Evolutionary conservation across 2,329 filamentous ascomycete genomes (phyloP).

Genomic region (Colletotrichum nymphaeae): DNA sequence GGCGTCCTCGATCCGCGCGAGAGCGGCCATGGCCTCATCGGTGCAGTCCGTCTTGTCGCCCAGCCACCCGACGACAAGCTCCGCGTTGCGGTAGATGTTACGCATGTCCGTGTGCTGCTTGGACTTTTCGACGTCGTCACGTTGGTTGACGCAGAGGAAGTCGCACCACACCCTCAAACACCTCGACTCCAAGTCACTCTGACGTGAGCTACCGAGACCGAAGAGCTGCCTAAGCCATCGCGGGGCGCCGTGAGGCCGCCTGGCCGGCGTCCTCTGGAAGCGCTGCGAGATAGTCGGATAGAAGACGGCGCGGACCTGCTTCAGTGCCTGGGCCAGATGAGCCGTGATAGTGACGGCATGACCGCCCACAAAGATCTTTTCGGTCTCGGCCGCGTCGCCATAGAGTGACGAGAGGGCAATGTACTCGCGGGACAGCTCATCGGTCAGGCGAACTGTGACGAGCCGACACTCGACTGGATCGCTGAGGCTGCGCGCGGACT

Average conservation of each 20-base stretch:
- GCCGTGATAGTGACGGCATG: constrained; percentile 41
- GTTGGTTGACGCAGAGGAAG: constrained; percentile 43
- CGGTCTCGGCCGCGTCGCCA: constrained; percentile 43
- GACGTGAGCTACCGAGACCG: constrained; percentile 31
- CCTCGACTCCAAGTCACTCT: constrained; percentile 17
- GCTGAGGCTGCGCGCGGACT: constrained; percentile 41
- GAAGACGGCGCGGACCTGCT: constrained; percentile 48
- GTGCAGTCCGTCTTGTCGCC: constrained; percentile 44
- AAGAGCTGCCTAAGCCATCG: constrained; percentile 38
- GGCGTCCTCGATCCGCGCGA: constrained; percentile 43
- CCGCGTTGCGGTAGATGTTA: constrained; percentile 43
- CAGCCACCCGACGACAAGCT: constrained; percentile 48
- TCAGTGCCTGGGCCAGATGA: constrained; percentile 45
- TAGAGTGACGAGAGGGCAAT: constrained; percentile 46
- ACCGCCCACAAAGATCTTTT: constrained; percentile 44
- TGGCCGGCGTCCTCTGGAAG: constrained; percentile 33
- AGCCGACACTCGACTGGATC: constrained; percentile 48
- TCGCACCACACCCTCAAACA: constrained; percentile 46
- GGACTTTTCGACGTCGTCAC: constrained; percentile 42
- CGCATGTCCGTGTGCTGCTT: constrained; percentile 44
- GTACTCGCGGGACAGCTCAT: constrained; percentile 39
- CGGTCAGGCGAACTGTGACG: constrained; percentile 42
- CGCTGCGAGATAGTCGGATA: constrained; percentile 40
- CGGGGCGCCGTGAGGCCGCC: constrained; percentile 35
- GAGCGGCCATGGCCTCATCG: constrained; percentile 40